Conservation (phyloP, 2,329 filamentous ascomycete genomes). For the Colletotrichum sp. region DNA sequence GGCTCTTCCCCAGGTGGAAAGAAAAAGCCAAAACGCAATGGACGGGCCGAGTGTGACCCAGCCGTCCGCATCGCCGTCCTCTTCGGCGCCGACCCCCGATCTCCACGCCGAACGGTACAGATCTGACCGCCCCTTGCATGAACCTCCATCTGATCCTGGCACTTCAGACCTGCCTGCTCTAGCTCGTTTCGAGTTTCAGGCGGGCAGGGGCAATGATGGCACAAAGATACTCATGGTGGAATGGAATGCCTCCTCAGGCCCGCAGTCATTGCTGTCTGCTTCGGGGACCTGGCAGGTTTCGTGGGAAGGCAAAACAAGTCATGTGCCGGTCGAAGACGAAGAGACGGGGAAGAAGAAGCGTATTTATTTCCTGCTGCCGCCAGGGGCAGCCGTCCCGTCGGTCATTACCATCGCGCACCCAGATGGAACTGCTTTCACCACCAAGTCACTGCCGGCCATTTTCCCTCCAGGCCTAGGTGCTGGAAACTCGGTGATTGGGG, state of each 20-base stretch:
- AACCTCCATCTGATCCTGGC: background rate
- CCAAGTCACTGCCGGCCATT: conserved; percentile 86
- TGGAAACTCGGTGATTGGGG: conserved; percentile 69
- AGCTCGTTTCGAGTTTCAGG: conserved; percentile 87
- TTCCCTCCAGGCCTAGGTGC: conserved; percentile 78
- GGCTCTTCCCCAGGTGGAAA: background rate
- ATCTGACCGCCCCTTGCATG: background rate
- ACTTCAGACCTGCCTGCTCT: conserved; percentile 60
- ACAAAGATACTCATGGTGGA: conserved; percentile 95
- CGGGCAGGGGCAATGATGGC: conserved; percentile 77
- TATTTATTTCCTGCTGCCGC: conserved; percentile 82
- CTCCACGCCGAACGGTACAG: background rate
- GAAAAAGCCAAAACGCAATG: background rate
- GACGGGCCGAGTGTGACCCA: background rate
- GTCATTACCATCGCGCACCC: conserved; percentile 68
- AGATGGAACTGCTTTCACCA: conserved; percentile 47
- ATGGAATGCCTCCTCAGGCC: conserved; percentile 62
- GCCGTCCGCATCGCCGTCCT: background rate
- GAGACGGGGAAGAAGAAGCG: conserved; percentile 55
- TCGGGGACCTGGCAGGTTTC: conserved; percentile 71
- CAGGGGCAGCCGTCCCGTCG: conserved; percentile 73
- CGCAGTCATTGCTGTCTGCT: background rate
- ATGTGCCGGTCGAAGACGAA: conserved; percentile 69
- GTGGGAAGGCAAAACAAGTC: conserved; percentile 81
- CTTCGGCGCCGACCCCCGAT: background rate